Percentiles rank a stretch among this genome's conserved stretches.
These are phyloP conservation scores for Phytophthora pistaciae DNA, from an alignment of 352 stramenopile genomes.

Conservation along the genomic window DNA sequence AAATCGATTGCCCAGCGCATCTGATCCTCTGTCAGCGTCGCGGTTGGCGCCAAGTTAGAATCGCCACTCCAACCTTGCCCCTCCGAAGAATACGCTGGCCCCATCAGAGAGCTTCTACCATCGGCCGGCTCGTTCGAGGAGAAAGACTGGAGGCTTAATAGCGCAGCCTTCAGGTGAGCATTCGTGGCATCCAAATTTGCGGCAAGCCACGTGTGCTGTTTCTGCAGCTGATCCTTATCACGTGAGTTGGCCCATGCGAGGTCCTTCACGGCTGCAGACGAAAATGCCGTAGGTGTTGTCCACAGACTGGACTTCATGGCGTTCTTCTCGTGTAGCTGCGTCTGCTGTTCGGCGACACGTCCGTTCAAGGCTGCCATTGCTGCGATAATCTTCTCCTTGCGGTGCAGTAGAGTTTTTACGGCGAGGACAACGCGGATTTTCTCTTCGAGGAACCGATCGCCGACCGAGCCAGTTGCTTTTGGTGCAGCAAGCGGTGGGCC, in stretches of 20 bases:
- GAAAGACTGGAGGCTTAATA: constrained; percentile 72
- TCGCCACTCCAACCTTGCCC: constrained; percentile 4
- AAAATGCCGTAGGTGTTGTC: constrained; percentile 38
- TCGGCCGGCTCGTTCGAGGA: constrained; percentile 17
- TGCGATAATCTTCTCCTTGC: constrained; percentile 74
- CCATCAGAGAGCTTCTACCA: background rate
- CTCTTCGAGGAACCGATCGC: constrained; percentile 38
- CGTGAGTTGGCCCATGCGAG: constrained; percentile 22
- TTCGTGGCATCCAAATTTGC: constrained; percentile 80
- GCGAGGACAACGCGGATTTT: constrained; percentile 52
- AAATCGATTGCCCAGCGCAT: constrained; percentile 79
- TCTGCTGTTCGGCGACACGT: constrained; percentile 33
- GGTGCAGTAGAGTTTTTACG: constrained; percentile 74
- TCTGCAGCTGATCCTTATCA: constrained; percentile 52
- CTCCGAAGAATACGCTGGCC: constrained; percentile 15
- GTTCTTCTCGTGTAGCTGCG: constrained; percentile 17
- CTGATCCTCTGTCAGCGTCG: constrained; percentile 53
- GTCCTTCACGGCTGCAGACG: constrained; percentile 35
- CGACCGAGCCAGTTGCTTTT: background rate
- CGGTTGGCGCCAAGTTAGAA: constrained; percentile 15
- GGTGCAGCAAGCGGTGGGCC: background rate
- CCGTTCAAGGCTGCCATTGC: constrained; percentile 61
- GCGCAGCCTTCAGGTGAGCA: constrained; percentile 52
- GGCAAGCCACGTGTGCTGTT: constrained; percentile 74
- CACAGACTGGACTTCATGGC: constrained; percentile 37